A percentile compares a stretch with the other conserved stretches of the same genome.
These are phyloP conservation scores for Diatrype stigma DNA, from an alignment of 2,329 filamentous ascomycete genomes.

Conservation along the genomic window DNA sequence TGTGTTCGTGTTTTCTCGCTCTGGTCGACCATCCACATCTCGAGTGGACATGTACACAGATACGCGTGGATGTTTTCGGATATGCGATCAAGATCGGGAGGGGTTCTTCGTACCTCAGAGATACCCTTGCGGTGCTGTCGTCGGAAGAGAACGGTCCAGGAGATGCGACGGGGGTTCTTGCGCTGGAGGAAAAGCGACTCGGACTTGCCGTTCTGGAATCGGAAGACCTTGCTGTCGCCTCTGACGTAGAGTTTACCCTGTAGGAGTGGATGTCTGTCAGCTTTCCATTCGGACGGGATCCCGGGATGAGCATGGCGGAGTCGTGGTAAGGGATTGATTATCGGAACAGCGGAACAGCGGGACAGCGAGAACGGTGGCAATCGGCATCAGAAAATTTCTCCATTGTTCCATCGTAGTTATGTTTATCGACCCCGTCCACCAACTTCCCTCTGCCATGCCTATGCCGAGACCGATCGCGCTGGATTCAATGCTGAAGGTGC, in stretches of 20 bases:
- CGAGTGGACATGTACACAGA: no score
- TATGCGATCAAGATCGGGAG: constrained; percentile 6
- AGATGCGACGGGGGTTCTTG: constrained; percentile 99
- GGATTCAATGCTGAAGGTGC: no score
- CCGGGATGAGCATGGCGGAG: neutral
- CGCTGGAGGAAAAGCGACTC: constrained; percentile 99
- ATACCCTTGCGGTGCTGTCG: constrained; percentile 99
- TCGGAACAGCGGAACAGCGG: neutral
- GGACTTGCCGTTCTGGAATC: constrained; percentile 99
- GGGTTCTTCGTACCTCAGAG: constrained; percentile 78
- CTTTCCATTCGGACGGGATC: constrained; percentile 2
- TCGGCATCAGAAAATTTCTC: no score
- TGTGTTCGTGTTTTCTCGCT: no score
- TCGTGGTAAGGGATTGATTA: neutral
- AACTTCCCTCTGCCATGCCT: neutral
- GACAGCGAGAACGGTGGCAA: no score
- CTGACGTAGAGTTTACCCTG: constrained; percentile 99
- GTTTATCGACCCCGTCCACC: no score
- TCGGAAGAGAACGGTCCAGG: constrained; percentile 97
- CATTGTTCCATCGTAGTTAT: no score
- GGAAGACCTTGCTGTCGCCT: constrained; percentile 99
- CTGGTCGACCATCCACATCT: neutral
- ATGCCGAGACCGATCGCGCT: no score
- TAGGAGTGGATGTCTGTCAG: constrained; percentile 28
- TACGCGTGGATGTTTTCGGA: neutral